Conservation (phyloP, 139 green algal species). For the Coelastrella sp. region DNA sequence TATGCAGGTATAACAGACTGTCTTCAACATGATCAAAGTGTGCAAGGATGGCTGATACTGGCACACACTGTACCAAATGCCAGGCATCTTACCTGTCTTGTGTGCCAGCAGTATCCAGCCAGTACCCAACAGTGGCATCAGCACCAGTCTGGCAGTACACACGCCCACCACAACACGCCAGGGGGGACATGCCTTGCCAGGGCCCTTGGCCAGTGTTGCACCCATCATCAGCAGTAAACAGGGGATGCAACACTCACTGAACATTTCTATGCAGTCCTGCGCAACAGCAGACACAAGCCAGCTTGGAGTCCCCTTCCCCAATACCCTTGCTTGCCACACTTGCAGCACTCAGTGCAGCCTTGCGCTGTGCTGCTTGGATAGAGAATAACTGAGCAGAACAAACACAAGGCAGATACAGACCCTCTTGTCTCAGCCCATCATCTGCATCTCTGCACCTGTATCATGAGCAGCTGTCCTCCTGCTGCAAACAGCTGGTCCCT, state of each 20-base stretch:
- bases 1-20: background rate
- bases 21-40: background rate
- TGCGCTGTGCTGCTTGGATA: too few relatives aligned
- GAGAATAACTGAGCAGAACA: background rate
- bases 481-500: slow-evolving; percentile 11
- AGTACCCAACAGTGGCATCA: slow-evolving; percentile 37
- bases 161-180: slow-evolving; percentile 20
- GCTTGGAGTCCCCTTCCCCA: too few relatives aligned
- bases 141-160: slow-evolving; percentile 16
- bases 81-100: background rate
- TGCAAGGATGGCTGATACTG: background rate
- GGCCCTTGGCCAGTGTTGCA: slow-evolving; percentile 33
- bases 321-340: too few relatives aligned
- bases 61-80: background rate
- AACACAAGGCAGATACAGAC: background rate
- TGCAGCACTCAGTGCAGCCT: too few relatives aligned
- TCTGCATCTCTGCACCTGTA: slow-evolving; percentile 3
- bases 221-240: slow-evolving; percentile 46
- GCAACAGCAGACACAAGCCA: background rate
- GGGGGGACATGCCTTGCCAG: slow-evolving; percentile 16
- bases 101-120: slow-evolving; percentile 29
- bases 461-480: background rate
- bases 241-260: slow-evolving; percentile 49
- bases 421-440: background rate
- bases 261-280: slow-evolving; percentile 47